Percentiles rank a stretch among this genome's conserved stretches.
Evolutionary conservation across 1,139 yeast species (phyloP).

Genomic region (Suhomyces yuchorum): DNA sequence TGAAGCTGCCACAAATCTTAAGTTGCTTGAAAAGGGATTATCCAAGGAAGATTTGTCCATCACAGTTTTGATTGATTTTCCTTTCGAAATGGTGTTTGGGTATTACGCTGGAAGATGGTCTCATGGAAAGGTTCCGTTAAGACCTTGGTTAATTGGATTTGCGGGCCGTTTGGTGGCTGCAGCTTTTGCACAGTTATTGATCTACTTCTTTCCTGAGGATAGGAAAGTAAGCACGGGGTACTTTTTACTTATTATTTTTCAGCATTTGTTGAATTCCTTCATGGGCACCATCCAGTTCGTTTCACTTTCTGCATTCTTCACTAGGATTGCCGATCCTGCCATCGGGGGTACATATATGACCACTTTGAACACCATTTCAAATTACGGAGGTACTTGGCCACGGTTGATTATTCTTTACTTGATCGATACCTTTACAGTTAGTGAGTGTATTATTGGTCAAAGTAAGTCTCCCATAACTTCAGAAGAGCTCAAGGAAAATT

Average conservation of each 20-base stretch:
- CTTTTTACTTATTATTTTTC: slow-evolving; percentile 70
- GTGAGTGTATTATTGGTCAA: slow-evolving; percentile 47
- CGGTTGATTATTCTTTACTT: slow-evolving; percentile 71
- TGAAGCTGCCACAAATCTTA: slow-evolving; percentile 92
- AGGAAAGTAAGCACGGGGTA: slow-evolving; percentile 54
- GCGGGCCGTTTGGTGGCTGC: slow-evolving; percentile 85
- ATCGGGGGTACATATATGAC: slow-evolving; percentile 99
- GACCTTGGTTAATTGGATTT: slow-evolving; percentile 90
- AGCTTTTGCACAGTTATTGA: slow-evolving; percentile 69
- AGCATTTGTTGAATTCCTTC: slow-evolving; percentile 83
- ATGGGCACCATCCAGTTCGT: slow-evolving; percentile 96
- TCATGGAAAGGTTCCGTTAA: slow-evolving; percentile 65
- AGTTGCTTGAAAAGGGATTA: slow-evolving; percentile 88
- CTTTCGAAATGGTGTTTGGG: slow-evolving; percentile 93
- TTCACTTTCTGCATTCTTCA: slow-evolving; percentile 91
- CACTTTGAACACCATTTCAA: slow-evolving; percentile 84
- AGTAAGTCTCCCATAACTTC: slow-evolving; percentile 13
- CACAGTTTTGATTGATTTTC: slow-evolving; percentile 91
- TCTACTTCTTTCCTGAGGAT: slow-evolving; percentile 66
- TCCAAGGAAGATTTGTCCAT: slow-evolving; percentile 92
- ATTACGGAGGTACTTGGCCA: slow-evolving; percentile 99
- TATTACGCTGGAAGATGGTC: slow-evolving; percentile 97
- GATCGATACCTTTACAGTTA: slow-evolving; percentile 75
- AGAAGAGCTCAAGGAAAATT: slow-evolving; percentile 42
- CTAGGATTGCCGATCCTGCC: slow-evolving; percentile 90